These are phyloP conservation scores for Thinopyrum elongatum DNA, from an alignment of 176 grass and related monocot genomes.

Conservation along the genomic window DNA sequence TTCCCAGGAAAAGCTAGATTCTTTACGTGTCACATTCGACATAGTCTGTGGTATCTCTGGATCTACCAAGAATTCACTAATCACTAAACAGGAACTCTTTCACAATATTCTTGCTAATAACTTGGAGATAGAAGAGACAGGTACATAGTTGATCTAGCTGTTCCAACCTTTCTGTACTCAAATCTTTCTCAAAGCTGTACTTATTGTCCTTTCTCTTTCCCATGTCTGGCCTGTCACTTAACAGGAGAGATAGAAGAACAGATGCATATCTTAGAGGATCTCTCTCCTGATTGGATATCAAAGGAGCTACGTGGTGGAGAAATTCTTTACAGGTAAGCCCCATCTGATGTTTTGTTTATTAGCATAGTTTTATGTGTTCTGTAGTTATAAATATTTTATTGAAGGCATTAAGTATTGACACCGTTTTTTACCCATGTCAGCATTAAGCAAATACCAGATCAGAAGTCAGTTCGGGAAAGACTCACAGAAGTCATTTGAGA, in stretches of 20 bases:
- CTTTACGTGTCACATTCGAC: conserved; percentile 68
- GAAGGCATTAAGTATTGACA: neutral
- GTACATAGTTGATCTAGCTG: conserved; percentile 42
- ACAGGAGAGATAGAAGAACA: conserved; percentile 88
- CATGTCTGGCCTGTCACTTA: conserved; percentile 11
- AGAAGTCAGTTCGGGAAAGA: conserved; percentile 50
- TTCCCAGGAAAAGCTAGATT: conserved; percentile 44
- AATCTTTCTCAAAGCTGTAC: conserved; percentile 5
- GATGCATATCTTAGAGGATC: conserved; percentile 58
- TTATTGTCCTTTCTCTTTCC: neutral
- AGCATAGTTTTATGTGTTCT: neutral
- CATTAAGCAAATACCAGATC: conserved; percentile 56
- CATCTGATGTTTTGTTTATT: neutral
- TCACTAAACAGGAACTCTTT: conserved; percentile 90
- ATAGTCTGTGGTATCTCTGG: conserved; percentile 63
- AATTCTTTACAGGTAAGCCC: conserved; percentile 78
- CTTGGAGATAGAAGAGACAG: conserved; percentile 82
- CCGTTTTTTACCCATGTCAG: conserved; percentile 41
- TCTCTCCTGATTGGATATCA: conserved; percentile 79
- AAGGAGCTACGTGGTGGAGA: conserved; percentile 62
- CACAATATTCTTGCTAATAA: conserved; percentile 88
- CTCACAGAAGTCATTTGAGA: conserved; percentile 53
- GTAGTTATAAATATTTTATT: neutral
- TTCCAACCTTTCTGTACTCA: conserved; percentile 11
- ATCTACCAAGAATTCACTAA: conserved; percentile 58